These are phyloP conservation scores for Berberis thunbergii DNA, from an alignment of 164 flowering plant species.

Conservation along the genomic window DNA sequence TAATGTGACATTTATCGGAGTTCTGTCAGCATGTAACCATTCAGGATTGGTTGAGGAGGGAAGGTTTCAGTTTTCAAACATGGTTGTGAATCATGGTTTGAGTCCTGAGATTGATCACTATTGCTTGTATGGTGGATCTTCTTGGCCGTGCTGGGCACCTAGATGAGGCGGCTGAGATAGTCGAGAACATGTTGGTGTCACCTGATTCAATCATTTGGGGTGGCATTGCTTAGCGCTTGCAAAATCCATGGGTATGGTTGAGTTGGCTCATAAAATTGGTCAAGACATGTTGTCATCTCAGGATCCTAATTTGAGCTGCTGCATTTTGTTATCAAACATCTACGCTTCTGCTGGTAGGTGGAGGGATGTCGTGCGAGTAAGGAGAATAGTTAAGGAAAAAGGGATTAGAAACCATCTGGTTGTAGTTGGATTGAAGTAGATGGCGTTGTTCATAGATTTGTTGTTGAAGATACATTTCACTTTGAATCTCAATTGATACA, in stretches of 20 bases:
- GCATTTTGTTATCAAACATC: slow-evolving; percentile 23
- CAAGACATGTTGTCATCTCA: slow-evolving; percentile 9
- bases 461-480: slow-evolving; percentile 21
- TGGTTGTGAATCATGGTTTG: slow-evolving; percentile 13
- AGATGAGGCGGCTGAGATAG: slow-evolving; percentile 14
- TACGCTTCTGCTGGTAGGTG: slow-evolving; percentile 25
- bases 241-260: slow-evolving; percentile 15
- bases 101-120: slow-evolving; percentile 24
- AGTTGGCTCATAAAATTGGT: slow-evolving; percentile 21
- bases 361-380: slow-evolving; percentile 19
- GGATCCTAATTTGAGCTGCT: slow-evolving; percentile 15
- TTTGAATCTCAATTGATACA: slow-evolving; percentile 11
- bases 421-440: slow-evolving; percentile 26
- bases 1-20: slow-evolving; percentile 24
- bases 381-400: slow-evolving; percentile 18
- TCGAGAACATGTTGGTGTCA: slow-evolving; percentile 16
- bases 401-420: slow-evolving; percentile 21
- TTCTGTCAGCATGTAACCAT: slow-evolving; percentile 24
- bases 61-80: slow-evolving; percentile 10
- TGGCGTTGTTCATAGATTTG: slow-evolving; percentile 19
- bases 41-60: slow-evolving; percentile 25
- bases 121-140: slow-evolving; percentile 29
- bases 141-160: slow-evolving; percentile 27
- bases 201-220: slow-evolving; percentile 27
- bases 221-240: slow-evolving; percentile 24